phyloP scores from a whole-genome alignment of 257 asterid genomes.

The Gynochthodes officinalis region DNA sequence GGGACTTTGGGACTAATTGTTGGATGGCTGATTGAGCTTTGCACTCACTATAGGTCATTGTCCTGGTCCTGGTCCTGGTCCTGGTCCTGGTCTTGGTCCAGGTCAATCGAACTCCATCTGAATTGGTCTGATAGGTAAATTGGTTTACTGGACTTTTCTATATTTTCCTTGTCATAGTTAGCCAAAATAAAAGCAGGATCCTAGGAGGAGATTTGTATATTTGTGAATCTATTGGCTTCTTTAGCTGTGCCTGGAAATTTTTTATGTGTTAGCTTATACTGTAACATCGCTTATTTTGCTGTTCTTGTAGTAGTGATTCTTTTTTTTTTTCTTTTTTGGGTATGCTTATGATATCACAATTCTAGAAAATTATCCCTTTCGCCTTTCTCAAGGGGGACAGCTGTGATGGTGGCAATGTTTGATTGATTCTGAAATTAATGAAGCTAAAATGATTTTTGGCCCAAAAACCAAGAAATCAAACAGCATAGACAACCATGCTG shows the following conservation, averaged over 20 bases:
- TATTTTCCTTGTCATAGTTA: not conserved
- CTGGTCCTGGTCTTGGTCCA: slow-evolving; percentile 3
- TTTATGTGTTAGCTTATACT: no score
- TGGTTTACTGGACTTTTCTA: not conserved
- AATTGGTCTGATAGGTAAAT: slow-evolving; percentile 60
- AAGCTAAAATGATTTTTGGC: no score
- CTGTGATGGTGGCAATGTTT: not conserved
- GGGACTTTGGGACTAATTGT: slow-evolving; percentile 69
- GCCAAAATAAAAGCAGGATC: not conserved
- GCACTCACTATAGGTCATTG: slow-evolving; percentile 46
- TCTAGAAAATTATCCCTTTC: not conserved
- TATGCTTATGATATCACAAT: not conserved
- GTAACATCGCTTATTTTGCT: no score
- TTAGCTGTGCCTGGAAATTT: not conserved
- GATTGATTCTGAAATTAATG: not conserved
- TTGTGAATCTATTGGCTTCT: not conserved
- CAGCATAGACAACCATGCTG: not conserved
- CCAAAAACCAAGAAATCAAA: not conserved
- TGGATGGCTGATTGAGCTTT: slow-evolving; percentile 76
- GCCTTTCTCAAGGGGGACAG: not conserved
- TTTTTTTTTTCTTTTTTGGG: no score
- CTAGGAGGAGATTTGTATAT: not conserved
- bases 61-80: slow-evolving; percentile 28
- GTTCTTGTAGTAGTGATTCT: not conserved
- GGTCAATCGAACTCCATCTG: slow-evolving; percentile 39